Percentiles rank a stretch among this genome's conserved stretches.
These are phyloP conservation scores for Sporothrix humicola DNA, from an alignment of 2,329 filamentous ascomycete species.

Conservation along the genomic window DNA sequence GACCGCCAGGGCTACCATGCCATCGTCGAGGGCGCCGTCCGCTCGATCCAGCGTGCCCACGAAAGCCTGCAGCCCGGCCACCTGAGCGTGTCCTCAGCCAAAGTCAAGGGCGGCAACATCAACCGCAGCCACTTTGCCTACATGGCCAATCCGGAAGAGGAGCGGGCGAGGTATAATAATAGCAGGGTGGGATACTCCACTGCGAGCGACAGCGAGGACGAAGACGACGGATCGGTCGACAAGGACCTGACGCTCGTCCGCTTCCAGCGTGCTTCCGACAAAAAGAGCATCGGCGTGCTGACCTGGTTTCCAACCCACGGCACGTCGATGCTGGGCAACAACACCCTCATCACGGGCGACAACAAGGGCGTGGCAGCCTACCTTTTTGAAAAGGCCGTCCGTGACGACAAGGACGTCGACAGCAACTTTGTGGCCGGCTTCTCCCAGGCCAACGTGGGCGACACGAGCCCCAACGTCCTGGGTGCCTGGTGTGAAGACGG, in stretches of 20 bases:
- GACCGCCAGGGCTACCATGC: constrained; percentile 83
- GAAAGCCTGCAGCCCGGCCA: constrained; percentile 61
- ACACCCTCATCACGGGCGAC: constrained; percentile 89
- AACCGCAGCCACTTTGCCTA: constrained; percentile 87
- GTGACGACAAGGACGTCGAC: constrained; percentile 56
- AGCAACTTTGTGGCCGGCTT: constrained; percentile 86
- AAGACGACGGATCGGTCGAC: constrained; percentile 56
- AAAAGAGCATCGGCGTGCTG: constrained; percentile 77
- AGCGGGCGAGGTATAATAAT: constrained; percentile 70
- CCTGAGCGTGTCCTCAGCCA: constrained; percentile 66
- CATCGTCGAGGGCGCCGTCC: constrained; percentile 80
- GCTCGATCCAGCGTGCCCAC: constrained; percentile 81
- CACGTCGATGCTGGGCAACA: constrained; percentile 88
- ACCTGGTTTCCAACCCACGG: constrained; percentile 93
- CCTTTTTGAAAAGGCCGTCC: constrained; percentile 75
- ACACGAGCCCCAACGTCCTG: constrained; percentile 85
- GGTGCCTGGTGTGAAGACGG: constrained; percentile 90
- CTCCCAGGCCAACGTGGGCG: constrained; percentile 88
- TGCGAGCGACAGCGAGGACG: constrained; percentile 4
- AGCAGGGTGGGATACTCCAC: neutral
- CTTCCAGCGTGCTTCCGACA: constrained; percentile 73
- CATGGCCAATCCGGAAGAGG: constrained; percentile 76
- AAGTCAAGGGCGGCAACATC: constrained; percentile 74
- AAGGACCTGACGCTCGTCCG: constrained; percentile 79
- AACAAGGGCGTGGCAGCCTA: constrained; percentile 94